Conservation (phyloP, 2,329 filamentous ascomycete species). For the Ceratocystis papillata region DNA sequence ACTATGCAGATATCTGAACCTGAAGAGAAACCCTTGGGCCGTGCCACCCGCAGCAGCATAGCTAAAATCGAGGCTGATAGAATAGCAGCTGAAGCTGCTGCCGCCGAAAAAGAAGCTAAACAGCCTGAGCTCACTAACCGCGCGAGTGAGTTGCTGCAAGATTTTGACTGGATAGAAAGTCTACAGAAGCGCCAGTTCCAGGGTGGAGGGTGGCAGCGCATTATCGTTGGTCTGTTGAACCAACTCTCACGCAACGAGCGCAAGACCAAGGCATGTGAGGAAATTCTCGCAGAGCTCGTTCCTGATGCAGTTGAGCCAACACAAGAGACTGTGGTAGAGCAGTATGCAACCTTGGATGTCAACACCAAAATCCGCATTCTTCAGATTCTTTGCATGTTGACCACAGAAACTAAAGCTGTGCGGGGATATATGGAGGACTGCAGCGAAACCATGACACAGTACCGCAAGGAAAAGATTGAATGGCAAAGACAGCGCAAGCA, state of each 20-base stretch:
- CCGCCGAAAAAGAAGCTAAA: slow-evolving; percentile 40
- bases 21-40: slow-evolving; percentile 53
- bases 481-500: slow-evolving; percentile 68
- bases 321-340: slow-evolving; percentile 57
- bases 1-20: slow-evolving; percentile 55
- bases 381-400: slow-evolving; percentile 77
- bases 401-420: slow-evolving; percentile 73
- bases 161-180: slow-evolving; percentile 76
- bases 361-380: slow-evolving; percentile 72
- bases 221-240: slow-evolving; percentile 75
- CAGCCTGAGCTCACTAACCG: slow-evolving; percentile 48
- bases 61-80: slow-evolving; percentile 68
- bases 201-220: slow-evolving; percentile 82
- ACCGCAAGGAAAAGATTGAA: slow-evolving; percentile 92
- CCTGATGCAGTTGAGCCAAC: slow-evolving; percentile 66
- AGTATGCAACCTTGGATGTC: slow-evolving; percentile 67
- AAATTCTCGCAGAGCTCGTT: slow-evolving; percentile 68
- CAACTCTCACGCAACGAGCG: slow-evolving; percentile 69
- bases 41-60: slow-evolving; percentile 76
- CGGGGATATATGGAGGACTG: slow-evolving; percentile 85
- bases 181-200: slow-evolving; percentile 74
- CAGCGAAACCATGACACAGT: slow-evolving; percentile 84
- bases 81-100: slow-evolving; percentile 49
- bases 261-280: slow-evolving; percentile 61
- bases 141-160: slow-evolving; percentile 62